Evolutionary conservation across 2,329 filamentous ascomycete species (phyloP).

Genomic region (Fusarium xyrophilum): DNA sequence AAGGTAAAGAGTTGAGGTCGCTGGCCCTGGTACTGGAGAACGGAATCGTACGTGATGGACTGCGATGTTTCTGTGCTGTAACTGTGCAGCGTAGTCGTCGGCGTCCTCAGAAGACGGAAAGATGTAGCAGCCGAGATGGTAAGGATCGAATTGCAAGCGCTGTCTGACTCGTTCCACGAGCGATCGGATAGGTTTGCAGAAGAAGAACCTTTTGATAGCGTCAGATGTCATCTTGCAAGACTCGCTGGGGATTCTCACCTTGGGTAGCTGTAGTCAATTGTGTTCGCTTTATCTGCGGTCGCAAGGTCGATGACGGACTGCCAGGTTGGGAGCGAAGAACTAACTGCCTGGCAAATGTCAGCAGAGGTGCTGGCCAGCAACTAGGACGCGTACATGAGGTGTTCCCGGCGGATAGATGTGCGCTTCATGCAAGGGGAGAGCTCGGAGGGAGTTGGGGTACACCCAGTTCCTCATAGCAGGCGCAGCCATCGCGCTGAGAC

Average conservation of each 20-base stretch:
- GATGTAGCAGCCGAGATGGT: neutral
- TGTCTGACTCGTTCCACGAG: neutral
- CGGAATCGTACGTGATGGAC: neutral
- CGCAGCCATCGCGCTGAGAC: neutral
- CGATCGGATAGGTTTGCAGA: neutral
- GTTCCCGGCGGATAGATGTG: neutral
- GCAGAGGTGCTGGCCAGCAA: neutral
- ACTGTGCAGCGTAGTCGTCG: neutral
- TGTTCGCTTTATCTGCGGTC: neutral
- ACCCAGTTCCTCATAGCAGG: no score
- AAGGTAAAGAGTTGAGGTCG: neutral
- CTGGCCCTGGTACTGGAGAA: neutral
- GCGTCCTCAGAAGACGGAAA: neutral
- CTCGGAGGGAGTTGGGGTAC: neutral
- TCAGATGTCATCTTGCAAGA: neutral
- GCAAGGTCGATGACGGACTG: neutral
- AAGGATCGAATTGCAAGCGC: rapidly evolving
- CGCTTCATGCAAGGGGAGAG: neutral
- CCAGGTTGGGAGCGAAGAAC: neutral
- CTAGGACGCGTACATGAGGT: neutral
- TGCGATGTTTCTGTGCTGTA: neutral
- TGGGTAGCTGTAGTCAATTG: neutral
- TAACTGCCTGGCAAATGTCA: neutral
- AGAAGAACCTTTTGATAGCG: neutral
- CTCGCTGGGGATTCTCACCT: neutral